These are phyloP conservation scores for Elongisporangium senticosum DNA, from an alignment of 352 stramenopile species.

Conservation along the genomic window DNA sequence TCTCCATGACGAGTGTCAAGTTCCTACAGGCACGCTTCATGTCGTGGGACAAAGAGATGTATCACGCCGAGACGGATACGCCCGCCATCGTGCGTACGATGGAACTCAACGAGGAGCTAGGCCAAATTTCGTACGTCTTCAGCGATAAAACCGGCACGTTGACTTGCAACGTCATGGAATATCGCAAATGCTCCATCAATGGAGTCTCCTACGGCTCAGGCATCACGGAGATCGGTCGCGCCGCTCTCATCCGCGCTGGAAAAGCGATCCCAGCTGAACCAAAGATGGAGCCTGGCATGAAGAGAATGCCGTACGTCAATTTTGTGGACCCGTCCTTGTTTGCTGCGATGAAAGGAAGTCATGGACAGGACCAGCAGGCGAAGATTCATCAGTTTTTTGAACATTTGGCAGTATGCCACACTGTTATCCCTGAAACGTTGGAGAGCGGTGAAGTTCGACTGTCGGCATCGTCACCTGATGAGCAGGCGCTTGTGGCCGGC, in stretches of 20 bases:
- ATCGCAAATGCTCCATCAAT: constrained; percentile 92
- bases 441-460: constrained; percentile 60
- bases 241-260: constrained; percentile 45
- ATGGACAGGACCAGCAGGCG: constrained; percentile 32
- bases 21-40: constrained; percentile 87
- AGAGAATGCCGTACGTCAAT: constrained; percentile 68
- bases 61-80: constrained; percentile 90
- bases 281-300: constrained; percentile 46
- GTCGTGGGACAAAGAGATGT: constrained; percentile 86
- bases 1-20: constrained; percentile 88
- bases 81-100: constrained; percentile 79
- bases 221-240: constrained; percentile 75
- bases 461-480: constrained; percentile 78
- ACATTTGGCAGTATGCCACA: constrained; percentile 80
- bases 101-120: constrained; percentile 89
- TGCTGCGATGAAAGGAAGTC: constrained; percentile 48
- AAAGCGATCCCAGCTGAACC: constrained; percentile 61
- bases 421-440: constrained; percentile 67
- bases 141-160: constrained; percentile 92
- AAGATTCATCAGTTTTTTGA: constrained; percentile 79
- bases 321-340: constrained; percentile 68
- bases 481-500: constrained; percentile 77
- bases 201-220: constrained; percentile 87
- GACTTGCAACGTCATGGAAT: constrained; percentile 93
- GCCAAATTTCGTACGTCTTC: constrained; percentile 89